Evolutionary conservation across 1,284 basidiomycete genomes (phyloP).

Genomic region (Agroathelia rolfsii): DNA sequence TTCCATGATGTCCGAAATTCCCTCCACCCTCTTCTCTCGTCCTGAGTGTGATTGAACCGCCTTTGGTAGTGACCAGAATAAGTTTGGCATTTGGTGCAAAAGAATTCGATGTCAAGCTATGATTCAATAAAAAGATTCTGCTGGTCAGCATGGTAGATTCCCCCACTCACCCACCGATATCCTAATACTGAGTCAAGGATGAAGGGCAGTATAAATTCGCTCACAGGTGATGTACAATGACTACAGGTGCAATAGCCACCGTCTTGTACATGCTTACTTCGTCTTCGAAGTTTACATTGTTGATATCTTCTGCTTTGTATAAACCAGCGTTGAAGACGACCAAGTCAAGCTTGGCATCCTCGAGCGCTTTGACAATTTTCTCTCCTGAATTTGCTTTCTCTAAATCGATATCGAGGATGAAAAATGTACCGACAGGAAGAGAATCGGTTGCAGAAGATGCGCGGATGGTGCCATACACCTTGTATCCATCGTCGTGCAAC

Average conservation of each 20-base stretch:
- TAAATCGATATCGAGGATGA: slow-evolving; percentile 30
- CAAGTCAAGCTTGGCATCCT: slow-evolving; percentile 23
- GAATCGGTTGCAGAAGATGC: slow-evolving; percentile 12
- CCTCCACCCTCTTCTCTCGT: slow-evolving; percentile 36
- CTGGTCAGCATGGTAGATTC: no score
- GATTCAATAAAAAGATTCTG: no score
- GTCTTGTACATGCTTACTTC: slow-evolving; percentile 35
- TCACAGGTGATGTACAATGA: slow-evolving; percentile 24
- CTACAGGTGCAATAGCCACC: slow-evolving; percentile 32
- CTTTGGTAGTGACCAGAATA: slow-evolving; percentile 35
- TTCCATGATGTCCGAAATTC: slow-evolving; percentile 38
- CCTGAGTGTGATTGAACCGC: slow-evolving; percentile 31
- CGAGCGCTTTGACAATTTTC: slow-evolving; percentile 24
- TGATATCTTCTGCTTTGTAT: slow-evolving; percentile 31
- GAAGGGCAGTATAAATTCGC: slow-evolving; percentile 10
- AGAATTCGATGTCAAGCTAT: slow-evolving; percentile 9
- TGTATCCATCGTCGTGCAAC: slow-evolving; percentile 15
- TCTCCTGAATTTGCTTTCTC: slow-evolving; percentile 23
- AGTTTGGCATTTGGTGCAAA: slow-evolving; percentile 23
- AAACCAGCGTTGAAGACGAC: slow-evolving; percentile 31
- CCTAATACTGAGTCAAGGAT: no score
- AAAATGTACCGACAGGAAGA: slow-evolving; percentile 23
- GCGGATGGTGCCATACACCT: slow-evolving; percentile 31
- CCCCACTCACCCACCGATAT: no score
- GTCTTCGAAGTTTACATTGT: slow-evolving; percentile 27